phyloP scores from a whole-genome alignment of 2,329 filamentous ascomycete genomes.

The Sporothrix pseudoabietina region DNA sequence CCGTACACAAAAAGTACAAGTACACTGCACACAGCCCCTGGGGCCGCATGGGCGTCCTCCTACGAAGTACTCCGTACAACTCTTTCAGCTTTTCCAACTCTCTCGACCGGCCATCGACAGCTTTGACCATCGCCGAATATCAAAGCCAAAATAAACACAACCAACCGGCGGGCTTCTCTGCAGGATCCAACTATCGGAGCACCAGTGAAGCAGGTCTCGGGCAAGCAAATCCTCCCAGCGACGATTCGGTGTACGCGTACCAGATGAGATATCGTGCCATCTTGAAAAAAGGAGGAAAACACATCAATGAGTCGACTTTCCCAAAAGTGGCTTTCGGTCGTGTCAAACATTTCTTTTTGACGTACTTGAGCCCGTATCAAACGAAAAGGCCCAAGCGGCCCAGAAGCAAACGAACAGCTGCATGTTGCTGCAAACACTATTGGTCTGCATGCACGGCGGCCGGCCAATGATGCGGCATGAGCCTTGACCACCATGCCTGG shows the following conservation, averaged over 20 bases:
- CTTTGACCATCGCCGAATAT: background rate
- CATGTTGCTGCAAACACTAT: slow-evolving; percentile 21
- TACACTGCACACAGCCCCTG: background rate
- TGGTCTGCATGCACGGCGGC: slow-evolving; percentile 7
- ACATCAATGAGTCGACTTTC: background rate
- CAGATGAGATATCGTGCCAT: too few species aligned
- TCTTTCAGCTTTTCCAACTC: too few species aligned
- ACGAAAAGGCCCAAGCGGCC: background rate
- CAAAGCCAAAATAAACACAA: background rate
- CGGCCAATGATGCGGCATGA: slow-evolving; percentile 8
- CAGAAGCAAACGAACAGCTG: background rate
- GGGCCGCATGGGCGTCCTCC: background rate
- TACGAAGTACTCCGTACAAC: too few species aligned
- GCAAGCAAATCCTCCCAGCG: slow-evolving; percentile 3
- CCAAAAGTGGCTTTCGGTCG: too few species aligned
- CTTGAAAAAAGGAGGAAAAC: too few species aligned
- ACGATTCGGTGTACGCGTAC: background rate
- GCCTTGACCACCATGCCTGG: background rate
- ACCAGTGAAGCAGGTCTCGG: background rate
- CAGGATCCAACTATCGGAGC: background rate
- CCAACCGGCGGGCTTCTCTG: background rate
- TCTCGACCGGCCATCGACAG: background rate
- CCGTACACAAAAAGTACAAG: background rate
- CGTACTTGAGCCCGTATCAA: background rate
- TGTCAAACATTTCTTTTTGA: background rate